These are phyloP conservation scores for Pyrenochaeta sp. DNA, from an alignment of 2,329 filamentous ascomycete genomes.

Conservation along the genomic window DNA sequence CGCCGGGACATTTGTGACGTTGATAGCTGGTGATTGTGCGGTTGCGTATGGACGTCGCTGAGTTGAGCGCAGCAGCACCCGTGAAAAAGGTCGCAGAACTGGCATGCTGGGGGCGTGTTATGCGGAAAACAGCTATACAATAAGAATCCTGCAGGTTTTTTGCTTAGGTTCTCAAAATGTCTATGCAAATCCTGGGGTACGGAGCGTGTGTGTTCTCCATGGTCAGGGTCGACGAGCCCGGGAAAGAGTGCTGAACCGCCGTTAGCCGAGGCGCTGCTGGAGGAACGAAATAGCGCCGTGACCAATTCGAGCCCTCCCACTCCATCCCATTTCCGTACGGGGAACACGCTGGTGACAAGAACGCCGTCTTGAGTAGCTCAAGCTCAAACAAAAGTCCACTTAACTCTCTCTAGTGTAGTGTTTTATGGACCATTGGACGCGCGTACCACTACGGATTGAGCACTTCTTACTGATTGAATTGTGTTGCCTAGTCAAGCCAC, in stretches of 20 bases:
- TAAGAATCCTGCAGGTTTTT: too few species aligned
- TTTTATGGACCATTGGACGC: background rate
- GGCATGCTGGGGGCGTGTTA: constrained; percentile 27
- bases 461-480: background rate
- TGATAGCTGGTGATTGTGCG: constrained; percentile 65
- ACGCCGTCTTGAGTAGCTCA: background rate
- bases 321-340: background rate
- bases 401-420: background rate
- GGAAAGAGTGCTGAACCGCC: constrained; percentile 11
- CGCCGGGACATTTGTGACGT: constrained; percentile 77
- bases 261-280: constrained; percentile 24
- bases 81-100: constrained; percentile 27
- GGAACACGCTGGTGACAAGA: background rate
- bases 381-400: background rate
- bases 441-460: background rate
- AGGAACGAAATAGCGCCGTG: background rate
- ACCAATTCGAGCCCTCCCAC: background rate
- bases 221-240: background rate
- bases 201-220: too few species aligned
- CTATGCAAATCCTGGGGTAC: background rate
- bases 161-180: too few species aligned
- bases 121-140: too few species aligned
- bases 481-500: background rate
- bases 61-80: constrained; percentile 30
- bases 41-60: constrained; percentile 50